These are phyloP conservation scores for Cryptococcus sp. DNA, from an alignment of 1,284 basidiomycete species.

Conservation along the genomic window DNA sequence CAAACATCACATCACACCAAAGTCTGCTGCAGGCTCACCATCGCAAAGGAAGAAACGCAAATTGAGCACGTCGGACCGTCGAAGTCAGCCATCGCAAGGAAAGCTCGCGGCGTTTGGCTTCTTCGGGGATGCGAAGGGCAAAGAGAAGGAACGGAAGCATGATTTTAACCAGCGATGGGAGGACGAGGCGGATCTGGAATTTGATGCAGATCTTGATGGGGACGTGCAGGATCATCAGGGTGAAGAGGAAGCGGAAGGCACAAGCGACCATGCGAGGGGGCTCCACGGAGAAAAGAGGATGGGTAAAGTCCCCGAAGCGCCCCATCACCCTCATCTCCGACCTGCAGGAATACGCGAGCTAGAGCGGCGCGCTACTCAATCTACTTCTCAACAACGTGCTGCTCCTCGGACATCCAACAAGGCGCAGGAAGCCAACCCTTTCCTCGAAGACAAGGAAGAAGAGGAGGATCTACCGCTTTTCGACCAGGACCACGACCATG, in stretches of 20 bases:
- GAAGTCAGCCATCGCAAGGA: slow-evolving; percentile 19
- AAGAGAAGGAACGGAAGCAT: slow-evolving; percentile 9
- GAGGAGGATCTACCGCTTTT: slow-evolving; percentile 3
- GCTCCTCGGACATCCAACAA: background rate
- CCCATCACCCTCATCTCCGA: slow-evolving; percentile 40
- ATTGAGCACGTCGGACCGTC: background rate
- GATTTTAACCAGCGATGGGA: slow-evolving; percentile 36
- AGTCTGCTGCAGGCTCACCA: slow-evolving; percentile 1
- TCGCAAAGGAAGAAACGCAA: slow-evolving; percentile 9
- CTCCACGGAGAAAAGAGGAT: slow-evolving; percentile 8
- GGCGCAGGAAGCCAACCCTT: background rate
- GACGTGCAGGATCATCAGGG: slow-evolving; percentile 9
- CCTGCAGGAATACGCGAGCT: slow-evolving; percentile 38
- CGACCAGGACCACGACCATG: background rate
- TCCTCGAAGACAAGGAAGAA: background rate
- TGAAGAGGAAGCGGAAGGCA: slow-evolving; percentile 1
- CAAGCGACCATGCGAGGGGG: background rate
- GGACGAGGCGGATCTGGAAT: slow-evolving; percentile 39
- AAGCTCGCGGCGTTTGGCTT: slow-evolving; percentile 44
- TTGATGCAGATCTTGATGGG: slow-evolving; percentile 19
- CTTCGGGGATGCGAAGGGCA: slow-evolving; percentile 15
- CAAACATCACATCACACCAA: slow-evolving; percentile 3
- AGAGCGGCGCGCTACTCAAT: slow-evolving; percentile 14
- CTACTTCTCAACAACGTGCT: background rate
- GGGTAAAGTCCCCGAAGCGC: slow-evolving; percentile 34